Conservation (phyloP, 2,329 filamentous ascomycete species). For the Aspergillus alliaceus region DNA sequence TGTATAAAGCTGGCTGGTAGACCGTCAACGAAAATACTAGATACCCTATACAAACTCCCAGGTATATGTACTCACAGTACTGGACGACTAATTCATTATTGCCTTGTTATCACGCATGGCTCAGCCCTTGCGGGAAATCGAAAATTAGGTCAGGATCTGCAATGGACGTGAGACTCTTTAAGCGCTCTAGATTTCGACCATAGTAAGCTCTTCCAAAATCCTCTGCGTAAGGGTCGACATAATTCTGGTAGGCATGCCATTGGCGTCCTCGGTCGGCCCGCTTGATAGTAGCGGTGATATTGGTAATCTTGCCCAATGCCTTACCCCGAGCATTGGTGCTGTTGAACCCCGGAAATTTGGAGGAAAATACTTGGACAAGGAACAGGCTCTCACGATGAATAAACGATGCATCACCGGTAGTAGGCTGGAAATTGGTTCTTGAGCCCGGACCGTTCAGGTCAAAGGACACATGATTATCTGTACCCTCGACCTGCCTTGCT, state of each 20-base stretch:
- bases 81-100: not conserved
- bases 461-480: constrained; percentile 2
- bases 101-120: not conserved
- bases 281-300: not conserved
- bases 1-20: no score
- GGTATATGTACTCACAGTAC: not conserved
- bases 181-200: not conserved
- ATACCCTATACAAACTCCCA: no score
- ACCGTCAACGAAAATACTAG: no score
- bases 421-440: not conserved
- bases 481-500: not conserved
- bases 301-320: not conserved
- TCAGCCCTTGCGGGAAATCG: constrained; percentile 3
- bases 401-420: not conserved
- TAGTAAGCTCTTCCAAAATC: constrained; percentile 4
- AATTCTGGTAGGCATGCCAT: constrained; percentile 6
- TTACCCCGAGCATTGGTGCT: not conserved
- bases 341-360: not conserved
- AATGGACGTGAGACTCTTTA: not conserved
- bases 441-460: not conserved
- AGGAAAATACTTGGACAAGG: constrained; percentile 1
- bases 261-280: not conserved
- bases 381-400: constrained; percentile 2
- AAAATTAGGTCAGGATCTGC: not conserved
- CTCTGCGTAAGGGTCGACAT: not conserved